Evolutionary conservation across 2,329 filamentous ascomycete genomes (phyloP), one percentile per base, ranked within the genome.

Genomic region (Ophiosphaerella herpotricha): DNA sequence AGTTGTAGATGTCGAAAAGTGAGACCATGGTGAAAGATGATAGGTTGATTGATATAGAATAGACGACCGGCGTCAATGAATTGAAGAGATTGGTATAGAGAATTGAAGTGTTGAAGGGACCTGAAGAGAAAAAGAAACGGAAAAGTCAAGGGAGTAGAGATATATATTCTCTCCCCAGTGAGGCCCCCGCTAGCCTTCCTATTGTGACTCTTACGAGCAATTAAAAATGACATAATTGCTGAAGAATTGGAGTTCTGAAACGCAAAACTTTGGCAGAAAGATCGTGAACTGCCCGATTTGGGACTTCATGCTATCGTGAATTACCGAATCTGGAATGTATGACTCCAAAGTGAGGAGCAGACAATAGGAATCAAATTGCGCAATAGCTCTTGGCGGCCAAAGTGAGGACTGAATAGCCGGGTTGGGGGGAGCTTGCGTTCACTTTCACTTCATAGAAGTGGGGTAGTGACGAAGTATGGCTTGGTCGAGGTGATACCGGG

Each of bases 1-100:
- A 18, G 16, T 18, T 18, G 18, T 21, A 21, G 4, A 21, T 21
- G 18, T 21, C 18, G 18, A 21, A 21, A 21, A 5, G 4, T 21
- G 18, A 21, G 16, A 18, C 26, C 26, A 29, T 29, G 26, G 6
- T 4, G 26, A 29, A 29, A 11, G 26, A 29, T 7, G 4, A 5
- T 29, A 29, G 18, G 36, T 38, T 9, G 13, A 11, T 16, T 23
- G 12, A 7, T 7, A 35, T 9, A 13, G 13, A 14, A 8, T 18
- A 18, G 46, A 50, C 43, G 50, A 43, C 50, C 50, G 23, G 50
- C 50, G 46, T 40, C 50, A 43, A 16, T 34, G 41, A 23, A 38
- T 41, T 4, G 24, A 46, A 24, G 32, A 26, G 18, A 35, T 5
- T 21, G 11, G 29, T 11, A 34, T 11, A 21, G 26, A 18, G 13